Evolutionary conservation across 2,329 filamentous ascomycete species (phyloP).

Genomic region (Ophiocordyceps polyrhachis-furcata): DNA sequence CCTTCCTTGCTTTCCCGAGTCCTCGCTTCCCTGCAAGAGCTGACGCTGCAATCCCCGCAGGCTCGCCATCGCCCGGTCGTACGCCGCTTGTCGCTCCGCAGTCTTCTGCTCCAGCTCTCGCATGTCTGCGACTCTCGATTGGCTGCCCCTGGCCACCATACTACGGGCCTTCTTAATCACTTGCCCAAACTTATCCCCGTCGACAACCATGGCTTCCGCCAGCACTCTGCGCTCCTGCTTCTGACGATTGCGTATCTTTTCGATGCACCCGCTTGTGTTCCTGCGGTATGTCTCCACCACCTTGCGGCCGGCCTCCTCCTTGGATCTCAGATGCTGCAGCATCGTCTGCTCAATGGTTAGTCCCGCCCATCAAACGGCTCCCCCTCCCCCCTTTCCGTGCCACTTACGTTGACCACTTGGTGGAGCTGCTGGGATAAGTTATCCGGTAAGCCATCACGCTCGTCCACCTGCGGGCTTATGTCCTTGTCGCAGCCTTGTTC

Average conservation of each 20-base stretch:
- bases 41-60: constrained; percentile 7
- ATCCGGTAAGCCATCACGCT: background rate
- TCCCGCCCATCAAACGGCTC: background rate
- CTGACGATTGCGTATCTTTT: constrained; percentile 7
- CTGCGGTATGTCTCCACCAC: constrained; percentile 8
- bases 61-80: constrained; percentile 4
- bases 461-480: background rate
- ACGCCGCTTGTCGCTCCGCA: constrained; percentile 5
- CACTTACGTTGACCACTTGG: constrained; percentile 9
- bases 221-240: constrained; percentile 6
- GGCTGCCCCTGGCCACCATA: constrained; percentile 2
- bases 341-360: constrained; percentile 6
- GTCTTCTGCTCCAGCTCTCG: constrained; percentile 3
- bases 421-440: constrained; percentile 4
- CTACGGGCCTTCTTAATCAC: constrained; percentile 2
- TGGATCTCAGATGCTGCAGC: constrained; percentile 7
- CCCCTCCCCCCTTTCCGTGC: no score
- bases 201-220: constrained; percentile 4
- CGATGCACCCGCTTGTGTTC: constrained; percentile 6
- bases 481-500: background rate
- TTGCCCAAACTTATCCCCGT: constrained; percentile 6
- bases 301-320: constrained; percentile 6
- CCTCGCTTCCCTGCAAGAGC: constrained; percentile 3
- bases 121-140: constrained; percentile 1
- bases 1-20: background rate